A percentile compares a stretch with the other conserved stretches of the same genome.
Conservation (phyloP, 1,284 basidiomycete genomes). For the Blastosporella zonata region DNA sequence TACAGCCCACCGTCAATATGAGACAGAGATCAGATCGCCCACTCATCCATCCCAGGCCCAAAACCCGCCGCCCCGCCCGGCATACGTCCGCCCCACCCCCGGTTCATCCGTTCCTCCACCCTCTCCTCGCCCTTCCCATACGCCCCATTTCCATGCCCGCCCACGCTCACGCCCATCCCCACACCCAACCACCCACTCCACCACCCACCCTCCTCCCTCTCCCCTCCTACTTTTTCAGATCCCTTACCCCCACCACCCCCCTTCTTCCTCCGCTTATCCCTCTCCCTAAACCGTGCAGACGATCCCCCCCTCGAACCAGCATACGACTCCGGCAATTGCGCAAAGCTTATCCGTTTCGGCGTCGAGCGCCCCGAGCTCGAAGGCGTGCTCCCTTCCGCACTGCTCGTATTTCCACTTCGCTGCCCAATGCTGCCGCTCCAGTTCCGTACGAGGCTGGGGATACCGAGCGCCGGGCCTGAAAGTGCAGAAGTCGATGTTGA, state of each 20-base stretch:
- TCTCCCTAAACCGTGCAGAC: slow-evolving; percentile 27
- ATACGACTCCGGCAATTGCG: slow-evolving; percentile 66
- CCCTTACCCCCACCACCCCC: slow-evolving; percentile 19
- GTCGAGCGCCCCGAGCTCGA: slow-evolving; percentile 49
- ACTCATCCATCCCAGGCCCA: slow-evolving; percentile 52
- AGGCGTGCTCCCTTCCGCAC: slow-evolving; percentile 3
- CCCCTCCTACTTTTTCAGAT: slow-evolving; percentile 5
- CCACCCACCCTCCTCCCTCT: slow-evolving; percentile 36
- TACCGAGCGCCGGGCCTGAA: slow-evolving; percentile 24
- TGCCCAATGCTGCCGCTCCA: background rate
- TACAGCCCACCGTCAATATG: too few species aligned
- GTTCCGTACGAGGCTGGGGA: slow-evolving; percentile 21
- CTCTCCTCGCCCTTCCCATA: slow-evolving; percentile 41
- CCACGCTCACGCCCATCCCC: slow-evolving; percentile 19
- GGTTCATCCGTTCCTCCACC: slow-evolving; percentile 45
- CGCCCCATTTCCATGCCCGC: slow-evolving; percentile 7
- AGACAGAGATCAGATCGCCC: slow-evolving; percentile 42
- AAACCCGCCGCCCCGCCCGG: slow-evolving; percentile 29
- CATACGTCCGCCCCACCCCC: slow-evolving; percentile 44
- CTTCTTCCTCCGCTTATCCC: slow-evolving; percentile 21
- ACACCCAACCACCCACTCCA: slow-evolving; percentile 46
- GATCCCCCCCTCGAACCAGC: slow-evolving; percentile 24
- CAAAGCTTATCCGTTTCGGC: slow-evolving; percentile 76
- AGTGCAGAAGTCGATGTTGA: too few species aligned
- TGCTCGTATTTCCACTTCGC: too few species aligned